Conservation (phyloP, 768 basidiomycete genomes). For the Tulasnella sp. region DNA sequence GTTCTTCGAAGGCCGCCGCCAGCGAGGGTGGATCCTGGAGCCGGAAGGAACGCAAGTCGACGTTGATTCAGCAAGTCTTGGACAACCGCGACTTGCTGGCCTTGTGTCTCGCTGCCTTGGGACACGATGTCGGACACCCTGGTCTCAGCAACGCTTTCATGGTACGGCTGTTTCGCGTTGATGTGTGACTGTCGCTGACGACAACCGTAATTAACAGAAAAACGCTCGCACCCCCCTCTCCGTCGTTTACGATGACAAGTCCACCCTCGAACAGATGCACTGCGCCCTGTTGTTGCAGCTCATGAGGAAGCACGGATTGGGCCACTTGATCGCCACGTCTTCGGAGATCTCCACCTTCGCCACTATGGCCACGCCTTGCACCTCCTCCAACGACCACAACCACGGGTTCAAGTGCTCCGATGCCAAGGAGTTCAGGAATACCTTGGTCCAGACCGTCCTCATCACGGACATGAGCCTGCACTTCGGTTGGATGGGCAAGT, state of each 20-base stretch:
- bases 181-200: not conserved
- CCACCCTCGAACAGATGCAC: conserved; percentile 92
- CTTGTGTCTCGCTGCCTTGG: conserved; percentile 88
- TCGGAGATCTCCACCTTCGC: conserved; percentile 32
- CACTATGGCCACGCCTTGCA: conserved; percentile 24
- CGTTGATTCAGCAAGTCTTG: conserved; percentile 42
- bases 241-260: conserved; percentile 83
- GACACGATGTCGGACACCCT: conserved; percentile 97
- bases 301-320: conserved; percentile 79
- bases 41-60: conserved; percentile 38
- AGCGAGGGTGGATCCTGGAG: conserved; percentile 38
- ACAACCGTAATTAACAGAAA: conserved; percentile 57
- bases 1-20: conserved; percentile 44
- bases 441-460: conserved; percentile 80
- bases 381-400: conserved; percentile 27
- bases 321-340: conserved; percentile 45
- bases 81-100: conserved; percentile 76
- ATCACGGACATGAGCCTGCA: conserved; percentile 97
- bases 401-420: not conserved
- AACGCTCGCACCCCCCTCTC: conserved; percentile 91
- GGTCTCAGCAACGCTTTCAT: conserved; percentile 93
- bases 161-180: conserved; percentile 51
- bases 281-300: conserved; percentile 76
- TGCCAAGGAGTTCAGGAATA: conserved; percentile 60
- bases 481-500: conserved; percentile 74